Evolutionary conservation across 768 basidiomycete genomes (phyloP), one percentile per base, ranked within the genome.

Genomic region (Suillus discolor): DNA sequence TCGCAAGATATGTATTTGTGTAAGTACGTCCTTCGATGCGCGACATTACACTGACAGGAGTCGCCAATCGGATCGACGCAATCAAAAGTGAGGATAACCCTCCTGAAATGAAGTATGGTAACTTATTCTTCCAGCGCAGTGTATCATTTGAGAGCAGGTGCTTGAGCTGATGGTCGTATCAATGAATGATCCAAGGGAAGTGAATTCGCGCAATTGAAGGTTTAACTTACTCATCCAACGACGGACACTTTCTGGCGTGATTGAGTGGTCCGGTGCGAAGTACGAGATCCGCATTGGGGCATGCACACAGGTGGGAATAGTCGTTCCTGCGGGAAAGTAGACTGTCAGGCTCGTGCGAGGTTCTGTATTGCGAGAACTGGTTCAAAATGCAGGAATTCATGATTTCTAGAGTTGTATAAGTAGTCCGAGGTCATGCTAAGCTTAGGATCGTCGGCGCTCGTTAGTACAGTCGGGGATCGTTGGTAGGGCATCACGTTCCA

Each of bases 251-350:
- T 55, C 85, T 87, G 2, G 84, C 91, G 70, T 97, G 93, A 75
- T 98, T 96, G 71, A 92, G 98, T 0, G 97, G 96, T 0, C 97
- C 97, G 0, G 96, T 98, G 28, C 96, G 89, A 4, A 97, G 83
- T 36, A 97, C 87, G 72, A 96, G 97, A 74, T 99, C 96, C 11
- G 96, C 96, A 77, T 96, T 97, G 6, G 31, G 31, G 31, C 31
- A 31, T 31, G 31, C 6, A 1, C 31, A 31, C 6, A 31, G 28
- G 31, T 31, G 6, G 31, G 31, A 6, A 31, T 31, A 31, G 31
- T 31, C 31, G 31, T 31, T 31, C 31, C 6, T 31, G 6, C 1
- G 1, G 31, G 31, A 6, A 31, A 31, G 6, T 31, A 31, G 31
- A 1, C 31, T 31, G 31, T 31, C 31, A 4, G 31, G 1, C 31